Percentiles rank a stretch among this genome's conserved stretches.
phyloP scores from a whole-genome alignment of 371 early-diverging fungal species.

The Mucor piriformis region DNA sequence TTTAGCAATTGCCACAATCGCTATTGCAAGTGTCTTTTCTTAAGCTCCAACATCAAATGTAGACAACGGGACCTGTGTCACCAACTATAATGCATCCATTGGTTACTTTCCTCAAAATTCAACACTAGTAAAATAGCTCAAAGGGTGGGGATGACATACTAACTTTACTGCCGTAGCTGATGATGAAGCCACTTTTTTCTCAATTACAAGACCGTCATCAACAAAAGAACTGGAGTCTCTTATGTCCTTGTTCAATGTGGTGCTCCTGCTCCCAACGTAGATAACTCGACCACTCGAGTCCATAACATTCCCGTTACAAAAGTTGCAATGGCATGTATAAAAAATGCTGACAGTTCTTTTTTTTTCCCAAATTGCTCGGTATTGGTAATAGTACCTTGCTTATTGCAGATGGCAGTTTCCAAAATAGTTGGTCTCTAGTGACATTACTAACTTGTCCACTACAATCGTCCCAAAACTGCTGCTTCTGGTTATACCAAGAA shows the following conservation, averaged over 20 bases:
- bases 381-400: constrained; percentile 55
- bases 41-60: constrained; percentile 44
- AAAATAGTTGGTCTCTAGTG: constrained; percentile 41
- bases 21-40: constrained; percentile 25
- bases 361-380: constrained; percentile 76
- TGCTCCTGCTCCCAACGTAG: constrained; percentile 56
- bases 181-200: constrained; percentile 57
- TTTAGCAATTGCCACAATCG: constrained; percentile 21
- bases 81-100: constrained; percentile 38
- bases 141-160: background rate
- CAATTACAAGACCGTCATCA: constrained; percentile 65
- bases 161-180: constrained; percentile 23
- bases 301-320: constrained; percentile 62
- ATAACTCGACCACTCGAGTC: constrained; percentile 53
- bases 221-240: constrained; percentile 42
- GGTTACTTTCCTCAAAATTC: constrained; percentile 65
- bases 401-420: constrained; percentile 62
- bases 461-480: constrained; percentile 62
- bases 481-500: constrained; percentile 51
- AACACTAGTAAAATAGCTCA: constrained; percentile 40
- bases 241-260: constrained; percentile 77
- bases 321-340: constrained; percentile 62
- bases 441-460: constrained; percentile 49
- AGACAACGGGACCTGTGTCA: constrained; percentile 38
- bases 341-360: no score